Conservation (phyloP, 768 basidiomycete genomes). For the Lactifluus subvellereus region DNA sequence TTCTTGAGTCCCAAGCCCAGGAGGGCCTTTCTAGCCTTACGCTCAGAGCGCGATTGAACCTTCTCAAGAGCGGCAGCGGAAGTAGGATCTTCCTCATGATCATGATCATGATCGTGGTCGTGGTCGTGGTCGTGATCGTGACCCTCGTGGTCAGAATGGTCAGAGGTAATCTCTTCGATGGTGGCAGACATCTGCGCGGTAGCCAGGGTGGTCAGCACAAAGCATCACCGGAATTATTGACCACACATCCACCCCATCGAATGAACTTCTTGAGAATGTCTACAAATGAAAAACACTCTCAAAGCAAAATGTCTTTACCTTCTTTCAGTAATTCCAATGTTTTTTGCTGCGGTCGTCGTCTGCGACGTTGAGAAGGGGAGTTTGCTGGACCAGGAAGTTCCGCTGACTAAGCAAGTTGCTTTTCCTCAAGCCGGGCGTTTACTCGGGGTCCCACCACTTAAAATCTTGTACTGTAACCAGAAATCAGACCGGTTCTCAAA, state of each 20-base stretch:
- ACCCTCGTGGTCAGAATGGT: conserved; percentile 65
- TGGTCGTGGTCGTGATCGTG: conserved; percentile 48
- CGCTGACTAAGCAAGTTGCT: conserved; percentile 16
- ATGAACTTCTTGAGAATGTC: conserved; percentile 24
- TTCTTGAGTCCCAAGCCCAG: conserved; percentile 87
- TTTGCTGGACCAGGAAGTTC: not conserved
- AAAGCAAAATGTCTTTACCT: not conserved
- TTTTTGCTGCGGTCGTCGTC: conserved; percentile 9
- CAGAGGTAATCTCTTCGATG: conserved; percentile 78
- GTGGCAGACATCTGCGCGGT: conserved; percentile 62
- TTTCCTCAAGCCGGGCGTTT: not conserved
- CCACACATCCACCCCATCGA: conserved; percentile 34
- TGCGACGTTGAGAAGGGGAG: conserved; percentile 7
- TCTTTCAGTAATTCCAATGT: not conserved
- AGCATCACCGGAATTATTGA: conserved; percentile 25
- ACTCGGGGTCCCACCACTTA: no score
- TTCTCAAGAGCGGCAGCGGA: conserved; percentile 84
- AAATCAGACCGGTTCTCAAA: no score
- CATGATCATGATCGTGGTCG: conserved; percentile 47
- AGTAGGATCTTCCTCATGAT: conserved; percentile 75
- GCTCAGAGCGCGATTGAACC: conserved; percentile 90
- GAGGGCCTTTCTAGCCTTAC: conserved; percentile 93
- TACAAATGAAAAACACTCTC: not conserved
- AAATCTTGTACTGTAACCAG: no score
- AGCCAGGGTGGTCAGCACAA: conserved; percentile 28